phyloP scores from a whole-genome alignment of 306 rosid species.

The Astragalus membranaceus region DNA sequence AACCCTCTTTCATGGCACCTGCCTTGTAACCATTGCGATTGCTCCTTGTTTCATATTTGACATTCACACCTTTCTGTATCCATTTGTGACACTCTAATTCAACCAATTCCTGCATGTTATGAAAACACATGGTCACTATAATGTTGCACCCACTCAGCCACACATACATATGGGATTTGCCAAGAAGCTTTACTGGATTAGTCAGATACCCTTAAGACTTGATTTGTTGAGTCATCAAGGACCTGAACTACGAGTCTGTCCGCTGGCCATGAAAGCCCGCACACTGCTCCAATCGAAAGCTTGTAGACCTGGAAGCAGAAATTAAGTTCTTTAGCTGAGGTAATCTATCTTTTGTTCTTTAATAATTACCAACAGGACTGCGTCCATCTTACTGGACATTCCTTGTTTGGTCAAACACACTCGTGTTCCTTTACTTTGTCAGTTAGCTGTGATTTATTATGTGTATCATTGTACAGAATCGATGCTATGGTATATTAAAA shows the following conservation, averaged over 20 bases:
- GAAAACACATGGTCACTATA: conserved; percentile 7
- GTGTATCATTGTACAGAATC: background rate
- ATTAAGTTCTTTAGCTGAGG: background rate
- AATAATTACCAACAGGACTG: background rate
- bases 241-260: conserved; percentile 49
- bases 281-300: conserved; percentile 56
- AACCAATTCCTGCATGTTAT: conserved; percentile 43
- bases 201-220: conserved; percentile 36
- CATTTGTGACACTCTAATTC: conserved; percentile 40
- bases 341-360: conserved; percentile 12
- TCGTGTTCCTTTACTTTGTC: conserved; percentile 7
- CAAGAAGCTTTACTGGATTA: background rate
- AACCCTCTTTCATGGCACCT: conserved; percentile 53
- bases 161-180: background rate
- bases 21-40: conserved; percentile 58
- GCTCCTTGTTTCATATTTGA: conserved; percentile 43
- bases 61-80: conserved; percentile 46
- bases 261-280: conserved; percentile 50
- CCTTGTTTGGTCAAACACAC: conserved; percentile 6
- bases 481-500: background rate
- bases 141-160: background rate
- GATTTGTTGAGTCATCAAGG: conserved; percentile 56
- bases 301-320: conserved; percentile 44
- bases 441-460: conserved; percentile 18
- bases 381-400: background rate